A percentile compares a stretch with the other conserved stretches of the same genome.
Conservation (phyloP, 2,329 filamentous ascomycete genomes). For the Pestalotiopsis sp. region DNA sequence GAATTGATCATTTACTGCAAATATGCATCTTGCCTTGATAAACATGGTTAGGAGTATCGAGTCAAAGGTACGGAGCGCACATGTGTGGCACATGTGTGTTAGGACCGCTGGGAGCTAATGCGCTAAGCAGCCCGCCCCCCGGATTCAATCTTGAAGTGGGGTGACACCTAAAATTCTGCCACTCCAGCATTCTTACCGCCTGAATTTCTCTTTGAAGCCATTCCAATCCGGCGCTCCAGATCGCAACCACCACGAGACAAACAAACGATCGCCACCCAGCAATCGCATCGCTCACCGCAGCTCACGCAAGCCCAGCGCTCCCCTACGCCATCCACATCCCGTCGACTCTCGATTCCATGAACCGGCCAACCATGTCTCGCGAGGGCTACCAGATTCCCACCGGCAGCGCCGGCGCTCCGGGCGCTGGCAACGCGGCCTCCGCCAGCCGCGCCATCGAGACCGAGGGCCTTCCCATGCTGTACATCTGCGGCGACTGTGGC, state of each 20-base stretch:
- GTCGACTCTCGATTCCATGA: not conserved
- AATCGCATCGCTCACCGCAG: not conserved
- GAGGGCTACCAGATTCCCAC: constrained; percentile 79
- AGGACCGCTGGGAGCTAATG: too few relatives aligned
- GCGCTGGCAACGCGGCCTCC: constrained; percentile 42
- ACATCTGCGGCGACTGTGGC: constrained; percentile 85
- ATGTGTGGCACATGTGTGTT: too few relatives aligned
- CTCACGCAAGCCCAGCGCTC: not conserved
- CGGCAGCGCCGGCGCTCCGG: constrained; percentile 43
- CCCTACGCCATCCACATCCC: not conserved
- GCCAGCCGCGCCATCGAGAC: constrained; percentile 39
- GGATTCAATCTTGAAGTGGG: not conserved
- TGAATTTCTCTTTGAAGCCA: constrained; percentile 8
- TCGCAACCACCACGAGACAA: not conserved
- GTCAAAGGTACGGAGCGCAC: too few relatives aligned
- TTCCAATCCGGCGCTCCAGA: not conserved
- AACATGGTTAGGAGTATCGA: too few relatives aligned
- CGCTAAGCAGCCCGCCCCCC: not conserved
- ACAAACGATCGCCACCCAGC: not conserved
- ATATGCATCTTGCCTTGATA: too few relatives aligned
- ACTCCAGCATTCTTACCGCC: not conserved
- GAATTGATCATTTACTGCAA: too few relatives aligned
- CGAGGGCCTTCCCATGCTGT: constrained; percentile 63
- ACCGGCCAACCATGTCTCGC: constrained; percentile 57
- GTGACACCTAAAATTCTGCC: constrained; percentile 4